Conservation (phyloP, 345 rosid genomes). For the Ricinus communis region DNA sequence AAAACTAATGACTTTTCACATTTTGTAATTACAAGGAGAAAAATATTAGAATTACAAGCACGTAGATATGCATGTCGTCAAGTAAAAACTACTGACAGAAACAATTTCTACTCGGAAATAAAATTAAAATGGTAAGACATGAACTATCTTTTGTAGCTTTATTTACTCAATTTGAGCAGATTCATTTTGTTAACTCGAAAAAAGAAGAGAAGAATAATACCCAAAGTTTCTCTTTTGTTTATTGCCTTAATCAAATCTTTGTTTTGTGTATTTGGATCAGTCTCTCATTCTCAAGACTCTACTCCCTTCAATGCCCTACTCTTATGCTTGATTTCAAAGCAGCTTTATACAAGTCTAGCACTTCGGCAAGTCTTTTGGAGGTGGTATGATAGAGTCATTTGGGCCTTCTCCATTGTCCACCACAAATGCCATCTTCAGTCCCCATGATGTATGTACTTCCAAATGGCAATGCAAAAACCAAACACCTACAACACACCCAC, state of each 20-base stretch:
- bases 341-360: constrained; percentile 13
- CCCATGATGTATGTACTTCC: constrained; percentile 48
- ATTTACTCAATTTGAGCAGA: constrained; percentile 5
- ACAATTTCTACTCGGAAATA: background rate
- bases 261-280: background rate
- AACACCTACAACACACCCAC: constrained; percentile 26
- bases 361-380: constrained; percentile 39
- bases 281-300: background rate
- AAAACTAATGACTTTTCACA: background rate
- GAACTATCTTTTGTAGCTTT: constrained; percentile 2
- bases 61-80: background rate
- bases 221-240: background rate
- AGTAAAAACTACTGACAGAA: background rate
- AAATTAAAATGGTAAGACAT: background rate
- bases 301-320: background rate
- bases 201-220: background rate
- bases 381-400: constrained; percentile 34
- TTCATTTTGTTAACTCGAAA: background rate
- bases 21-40: background rate
- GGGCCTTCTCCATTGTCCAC: constrained; percentile 44
- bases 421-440: constrained; percentile 44
- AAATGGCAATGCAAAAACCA: constrained; percentile 48
- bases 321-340: background rate
- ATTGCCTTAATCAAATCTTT: too few species aligned
- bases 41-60: background rate